Conservation (phyloP, 2,329 filamentous ascomycete genomes). For the Sclerotinia borealis region DNA sequence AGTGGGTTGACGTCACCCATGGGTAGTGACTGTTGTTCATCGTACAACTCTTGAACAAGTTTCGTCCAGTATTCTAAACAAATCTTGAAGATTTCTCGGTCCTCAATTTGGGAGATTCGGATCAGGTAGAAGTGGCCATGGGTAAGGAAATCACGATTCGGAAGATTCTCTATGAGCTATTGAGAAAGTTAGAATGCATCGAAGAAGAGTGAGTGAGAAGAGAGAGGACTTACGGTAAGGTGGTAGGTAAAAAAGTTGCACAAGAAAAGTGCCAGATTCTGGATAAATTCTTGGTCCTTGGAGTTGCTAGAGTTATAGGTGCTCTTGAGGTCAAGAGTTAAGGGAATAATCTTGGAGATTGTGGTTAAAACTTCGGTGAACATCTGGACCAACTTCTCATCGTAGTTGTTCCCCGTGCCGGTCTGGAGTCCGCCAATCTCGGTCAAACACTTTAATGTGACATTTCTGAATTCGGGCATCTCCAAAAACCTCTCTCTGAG, state of each 20-base stretch:
- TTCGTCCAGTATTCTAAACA: conserved; percentile 99
- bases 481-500: conserved; percentile 88
- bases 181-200: conserved; percentile 19
- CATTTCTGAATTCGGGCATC: conserved; percentile 90
- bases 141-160: conserved; percentile 88
- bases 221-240: conserved; percentile 55
- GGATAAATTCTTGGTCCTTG: conserved; percentile 93
- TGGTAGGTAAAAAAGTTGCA: conserved; percentile 97
- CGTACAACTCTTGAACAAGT: conserved; percentile 93
- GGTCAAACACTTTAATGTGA: conserved; percentile 92
- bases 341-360: conserved; percentile 87
- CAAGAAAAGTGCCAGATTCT: conserved; percentile 91
- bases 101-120: conserved; percentile 96
- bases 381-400: conserved; percentile 96
- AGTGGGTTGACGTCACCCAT: conserved; percentile 90
- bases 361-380: conserved; percentile 94
- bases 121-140: conserved; percentile 98
- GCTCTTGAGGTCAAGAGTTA: conserved; percentile 81
- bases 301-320: conserved; percentile 91
- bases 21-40: conserved; percentile 96
- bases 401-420: conserved; percentile 68
- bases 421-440: conserved; percentile 94
- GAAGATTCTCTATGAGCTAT: conserved; percentile 87
- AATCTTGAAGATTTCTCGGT: conserved; percentile 99
- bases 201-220: neutral